Evolutionary conservation across 768 basidiomycete species (phyloP), one percentile per base, ranked within the genome.

Genomic region (Panus rudis): DNA sequence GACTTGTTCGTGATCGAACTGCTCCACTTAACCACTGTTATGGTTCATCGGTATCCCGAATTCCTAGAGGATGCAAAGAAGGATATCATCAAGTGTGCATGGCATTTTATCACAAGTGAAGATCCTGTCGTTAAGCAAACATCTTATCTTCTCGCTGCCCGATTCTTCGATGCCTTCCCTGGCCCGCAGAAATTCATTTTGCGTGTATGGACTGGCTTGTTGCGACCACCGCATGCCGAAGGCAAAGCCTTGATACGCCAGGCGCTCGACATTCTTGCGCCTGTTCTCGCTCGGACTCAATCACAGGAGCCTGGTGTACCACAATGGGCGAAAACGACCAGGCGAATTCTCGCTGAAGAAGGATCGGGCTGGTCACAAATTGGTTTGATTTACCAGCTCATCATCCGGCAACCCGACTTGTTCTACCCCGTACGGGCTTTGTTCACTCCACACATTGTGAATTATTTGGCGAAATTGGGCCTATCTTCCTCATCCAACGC

Each of bases 101-200:
- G 92, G 92, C 76, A 83, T 54, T 88, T 83, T 53, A 87, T 93
- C 52, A 75, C 74, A 40, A 81, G 71, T 42, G 90, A 94, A 31
- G 96, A 98, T 59, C 75, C 84, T 4, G 80, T 92, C 16, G 89
- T 96, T 55, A 93, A 91, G 61, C 90, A 97, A 60, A 88, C 88
- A 7, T 86, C 91, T 0, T 92, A 92, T 59, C 76, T 96, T 26
- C 73, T 98, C 5, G 81, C 88, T 25, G 91, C 96, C 28, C 79
- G 85, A 24, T 98, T 98, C 71, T 92, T 94, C 54, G 81, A 85
- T 12, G 80, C 79, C 6, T 93, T 86, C 62, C 87, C 86, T 23
- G 86, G 84, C 1, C 93, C 94, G 1, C 75, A 79, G 47, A 98
- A 96, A 63, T 92, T 99, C 60, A 80, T 94, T 38, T 64, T 92